Base-by-base conservation (phyloP, 2,329 filamentous ascomycete genomes). In the Fusarium oligoseptatum region DNA sequence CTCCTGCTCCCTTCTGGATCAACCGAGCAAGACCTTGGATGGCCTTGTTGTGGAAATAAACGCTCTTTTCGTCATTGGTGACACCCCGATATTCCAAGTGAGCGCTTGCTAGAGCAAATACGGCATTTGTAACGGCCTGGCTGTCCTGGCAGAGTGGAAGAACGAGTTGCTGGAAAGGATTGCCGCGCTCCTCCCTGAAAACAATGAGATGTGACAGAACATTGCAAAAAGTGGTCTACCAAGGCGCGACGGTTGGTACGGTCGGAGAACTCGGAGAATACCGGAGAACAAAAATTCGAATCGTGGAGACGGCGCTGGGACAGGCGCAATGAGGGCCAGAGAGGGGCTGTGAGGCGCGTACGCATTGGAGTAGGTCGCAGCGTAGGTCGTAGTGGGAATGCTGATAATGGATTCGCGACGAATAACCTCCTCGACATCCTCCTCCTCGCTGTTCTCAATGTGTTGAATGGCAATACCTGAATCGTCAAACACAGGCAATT, bases 91-190 rank as follows among this genome's bases (percentile, higher is more conserved):
- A 94, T 74, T 96, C 93, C 67, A 97, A 85, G 80, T 98, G 97
- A 68, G 95, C 96, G 66, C 93, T 94, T 1, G 94, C 91, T 9
- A 98, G 85, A 0, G 95, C 95, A 68, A 94, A 95, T 69, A 98
- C 93, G 11, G 95, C 94, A 79, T 97, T 94, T 81, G 94, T 93
- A 5, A 98, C 87, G 1, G 89, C 87, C 0, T 84, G 84, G 76
- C 88, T 90, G 50, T 80, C 84, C 58, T 87, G 84, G 3, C 88
- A 89, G 43, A 92, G 83, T 3, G 90, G 90, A n/a, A 92, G 82
- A 10, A 92, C 88, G 15, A 92, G 83, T 75, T 91, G 89, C 73
- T 90, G 88, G 76, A 92, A 92, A 0, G 90, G 89, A 70, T 92
- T 92, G 22, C 89, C 89, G 5, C 85, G 85, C 72, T 92, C 90